Conservation (phyloP, 208 protist genomes). For the Leptomonas pyrrhocoris region DNA sequence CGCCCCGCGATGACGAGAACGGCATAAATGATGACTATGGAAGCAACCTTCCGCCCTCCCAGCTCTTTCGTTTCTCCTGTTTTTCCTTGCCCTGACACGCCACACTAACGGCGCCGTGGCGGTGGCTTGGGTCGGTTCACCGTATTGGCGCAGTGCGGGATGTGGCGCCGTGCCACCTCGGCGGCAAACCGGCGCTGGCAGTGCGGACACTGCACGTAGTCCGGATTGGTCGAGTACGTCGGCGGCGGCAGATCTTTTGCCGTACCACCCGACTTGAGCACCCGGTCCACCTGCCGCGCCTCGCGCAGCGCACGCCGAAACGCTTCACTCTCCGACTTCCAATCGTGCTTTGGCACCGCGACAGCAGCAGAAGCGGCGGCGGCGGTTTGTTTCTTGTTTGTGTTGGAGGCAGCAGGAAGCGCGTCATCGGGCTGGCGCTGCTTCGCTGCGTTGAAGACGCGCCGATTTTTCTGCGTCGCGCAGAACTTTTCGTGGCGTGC, state of each 20-base stretch:
- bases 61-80: too few species aligned
- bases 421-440: slow-evolving; percentile 46
- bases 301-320: slow-evolving; percentile 81
- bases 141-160: slow-evolving; percentile 84
- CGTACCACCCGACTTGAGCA: slow-evolving; percentile 76
- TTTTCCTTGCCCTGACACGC: too few species aligned
- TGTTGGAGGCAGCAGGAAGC: not conserved
- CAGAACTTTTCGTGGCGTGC: slow-evolving; percentile 77
- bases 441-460: slow-evolving; percentile 81
- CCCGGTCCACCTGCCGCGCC: slow-evolving; percentile 75
- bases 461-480: slow-evolving; percentile 49
- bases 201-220: slow-evolving; percentile 88
- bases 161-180: slow-evolving; percentile 84
- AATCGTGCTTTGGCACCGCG: slow-evolving; percentile 67
- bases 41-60: too few species aligned
- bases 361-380: not conserved
- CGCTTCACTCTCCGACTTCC: slow-evolving; percentile 80
- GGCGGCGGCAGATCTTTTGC: slow-evolving; percentile 83
- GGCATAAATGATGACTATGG: too few species aligned
- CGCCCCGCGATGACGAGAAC: too few species aligned
- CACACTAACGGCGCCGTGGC: slow-evolving; percentile 47
- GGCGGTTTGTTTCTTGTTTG: slow-evolving; percentile 4
- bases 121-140: slow-evolving; percentile 86
- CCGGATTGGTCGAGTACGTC: slow-evolving; percentile 83
- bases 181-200: slow-evolving; percentile 85